Evolutionary conservation across 768 basidiomycete genomes (phyloP).

Genomic region (Sistotremastrum suecicum): DNA sequence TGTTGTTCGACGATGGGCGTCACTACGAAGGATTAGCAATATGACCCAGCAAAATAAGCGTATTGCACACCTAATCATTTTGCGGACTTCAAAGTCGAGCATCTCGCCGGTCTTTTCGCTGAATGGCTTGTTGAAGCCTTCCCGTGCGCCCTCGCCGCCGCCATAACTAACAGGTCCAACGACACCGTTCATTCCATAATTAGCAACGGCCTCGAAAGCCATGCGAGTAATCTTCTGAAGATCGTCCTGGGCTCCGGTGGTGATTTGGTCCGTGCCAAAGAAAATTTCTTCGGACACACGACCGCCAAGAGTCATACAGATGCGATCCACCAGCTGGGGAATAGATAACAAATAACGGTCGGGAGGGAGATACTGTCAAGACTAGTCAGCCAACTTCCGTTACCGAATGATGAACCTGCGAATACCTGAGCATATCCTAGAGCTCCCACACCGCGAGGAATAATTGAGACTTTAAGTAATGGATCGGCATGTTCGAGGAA

Average conservation of each 20-base stretch:
- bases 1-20: slow-evolving; percentile 73
- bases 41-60: background rate
- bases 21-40: slow-evolving; percentile 21
- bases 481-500: slow-evolving; percentile 97
- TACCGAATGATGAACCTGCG: slow-evolving; percentile 7
- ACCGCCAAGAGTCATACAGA: slow-evolving; percentile 97
- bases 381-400: slow-evolving; percentile 1
- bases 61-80: slow-evolving; percentile 69
- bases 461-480: slow-evolving; percentile 94
- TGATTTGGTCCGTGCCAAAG: slow-evolving; percentile 84
- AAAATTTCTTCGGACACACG: slow-evolving; percentile 98
- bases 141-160: slow-evolving; percentile 68
- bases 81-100: slow-evolving; percentile 81
- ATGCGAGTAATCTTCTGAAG: slow-evolving; percentile 95
- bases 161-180: slow-evolving; percentile 97
- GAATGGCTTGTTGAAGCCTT: slow-evolving; percentile 94
- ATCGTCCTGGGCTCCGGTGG: slow-evolving; percentile 97
- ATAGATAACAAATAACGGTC: slow-evolving; percentile 93
- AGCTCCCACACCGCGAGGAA: slow-evolving; percentile 90
- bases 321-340: slow-evolving; percentile 87
- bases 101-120: slow-evolving; percentile 95
- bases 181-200: slow-evolving; percentile 91
- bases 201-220: slow-evolving; percentile 91
- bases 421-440: slow-evolving; percentile 89
- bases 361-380: slow-evolving; percentile 71